Evolutionary conservation across 2,329 filamentous ascomycete species (phyloP), one percentile per base, ranked within the genome.

Genomic region (Neofusicoccum parvum): DNA sequence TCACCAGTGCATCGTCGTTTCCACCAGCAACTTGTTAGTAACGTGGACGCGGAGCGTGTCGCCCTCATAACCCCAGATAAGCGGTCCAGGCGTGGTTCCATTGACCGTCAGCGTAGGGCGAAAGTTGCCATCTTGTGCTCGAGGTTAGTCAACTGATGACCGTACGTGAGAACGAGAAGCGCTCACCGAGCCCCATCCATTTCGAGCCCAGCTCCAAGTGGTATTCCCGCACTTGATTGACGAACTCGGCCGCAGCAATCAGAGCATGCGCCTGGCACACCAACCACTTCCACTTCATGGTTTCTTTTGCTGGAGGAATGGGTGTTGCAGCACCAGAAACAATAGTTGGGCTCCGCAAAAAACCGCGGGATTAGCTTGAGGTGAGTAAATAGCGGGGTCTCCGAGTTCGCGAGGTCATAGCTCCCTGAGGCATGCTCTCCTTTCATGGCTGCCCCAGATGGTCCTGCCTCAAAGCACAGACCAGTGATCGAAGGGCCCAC

Each of bases 1-100:
- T 62, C 86, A 84, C 41, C 78, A 84, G 69, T 86, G 84, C 4
- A 86, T 68, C 1, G 81, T 81, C 1, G 81, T 80, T 66, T 84
- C 81, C 59, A 77, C 79, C 0, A 83, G 81, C 23, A 83, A 78
- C 5, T 76, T 68, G 69, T 87, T 86, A 46, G 76, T 69, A 2
- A 86, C 80, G 48, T 67, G 51, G 5, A 54, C 51, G 34, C 51
- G 51, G 9, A 54, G 51, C 5, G 51, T 54, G 34, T 54, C 51
- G 5, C 51, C 51, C 51, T 54, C 51, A 27, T 54, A 54, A 3
- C 51, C 51, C 51, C 51, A 54, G 17, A 41, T 54, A n/a, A 54
- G 51, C 5, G 51, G 51, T 5, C 51, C 51, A 15, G 51, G 51
- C 11, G 51, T 54, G 4, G 39, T 36, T 4, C 51, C 51, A 12